Evolutionary conservation across 2,329 filamentous ascomycete genomes (phyloP), one percentile per base, ranked within the genome.

Genomic region (Pyrenophora seminiperda): DNA sequence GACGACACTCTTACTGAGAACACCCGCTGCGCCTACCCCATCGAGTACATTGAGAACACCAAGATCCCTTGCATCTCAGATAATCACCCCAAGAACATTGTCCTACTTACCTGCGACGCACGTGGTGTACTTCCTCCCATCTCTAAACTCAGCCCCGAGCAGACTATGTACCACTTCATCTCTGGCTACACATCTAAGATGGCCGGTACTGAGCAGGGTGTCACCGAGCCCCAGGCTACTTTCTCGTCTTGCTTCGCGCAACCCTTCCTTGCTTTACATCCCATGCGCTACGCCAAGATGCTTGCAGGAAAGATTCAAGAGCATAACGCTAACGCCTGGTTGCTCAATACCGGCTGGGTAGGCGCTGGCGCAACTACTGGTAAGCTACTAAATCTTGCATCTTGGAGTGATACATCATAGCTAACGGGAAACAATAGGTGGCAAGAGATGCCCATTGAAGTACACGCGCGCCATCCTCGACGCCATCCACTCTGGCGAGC

Each of bases 111-210:
- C 57, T 99, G 94, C 80, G 94, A 99, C 70, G 94, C 94, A 53
- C 91, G 94, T 64, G 94, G 94, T 81, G 94, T 99, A 41, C 86
- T 99, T 48, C 94, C 94, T 49, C 94, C 94, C 40, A 97, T 99
- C 79, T 97, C 91, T 69, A 97, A 97, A 83, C 88, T 99, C 74
- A 86, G 89, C 81, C 85, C 88, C 60, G 86, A 90, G 69, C 94
- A 97, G 81, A 96, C 91, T 76, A 97, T 99, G 93, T 99, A 97
- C 88, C 94, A 99, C 84, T 99, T 99, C 86, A 99, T 99, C 79
- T 96, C 90, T 14, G 94, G 94, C 67, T 99, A 99, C 84, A 99
- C 94, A 59, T 97, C 93, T 73, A 99, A 99, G 87, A 99, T 99
- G 94, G 94, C 94, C 61, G 94, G 94, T 71, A 99, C 94, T 27